Conservation (phyloP, 495 filamentous ascomycete genomes). For the Neurospora tetrasperma region DNA sequence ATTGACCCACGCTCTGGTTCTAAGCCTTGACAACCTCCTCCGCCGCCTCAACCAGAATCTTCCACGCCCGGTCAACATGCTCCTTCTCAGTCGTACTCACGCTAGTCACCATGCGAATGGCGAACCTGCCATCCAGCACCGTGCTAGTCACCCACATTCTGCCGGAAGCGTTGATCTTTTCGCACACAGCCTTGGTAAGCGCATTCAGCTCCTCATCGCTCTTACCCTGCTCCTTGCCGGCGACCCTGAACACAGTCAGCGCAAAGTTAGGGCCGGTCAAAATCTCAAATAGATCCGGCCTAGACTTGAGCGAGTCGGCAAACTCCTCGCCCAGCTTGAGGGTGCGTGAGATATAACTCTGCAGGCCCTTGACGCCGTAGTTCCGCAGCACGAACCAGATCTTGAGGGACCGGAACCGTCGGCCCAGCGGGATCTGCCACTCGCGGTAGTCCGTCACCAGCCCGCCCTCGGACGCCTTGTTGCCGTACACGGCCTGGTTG, state of each 20-base stretch:
- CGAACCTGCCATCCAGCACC: constrained; percentile 63
- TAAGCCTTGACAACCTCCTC: constrained; percentile 39
- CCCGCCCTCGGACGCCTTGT: constrained; percentile 67
- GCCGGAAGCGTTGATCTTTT: constrained; percentile 61
- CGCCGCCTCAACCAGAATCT: constrained; percentile 59
- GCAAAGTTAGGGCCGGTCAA: constrained; percentile 67
- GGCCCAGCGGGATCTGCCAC: constrained; percentile 92
- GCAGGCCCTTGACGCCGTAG: constrained; percentile 74
- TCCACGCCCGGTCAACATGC: constrained; percentile 64
- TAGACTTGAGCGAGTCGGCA: constrained; percentile 39
- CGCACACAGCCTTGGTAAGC: constrained; percentile 69
- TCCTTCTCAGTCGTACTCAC: constrained; percentile 59
- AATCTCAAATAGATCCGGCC: constrained; percentile 69
- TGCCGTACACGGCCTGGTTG: constrained; percentile 67
- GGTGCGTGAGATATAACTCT: constrained; percentile 56
- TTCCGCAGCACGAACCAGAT: constrained; percentile 93
- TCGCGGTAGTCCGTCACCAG: constrained; percentile 94
- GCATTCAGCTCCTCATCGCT: constrained; percentile 46
- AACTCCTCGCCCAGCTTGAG: constrained; percentile 63
- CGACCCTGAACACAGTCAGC: constrained; percentile 65
- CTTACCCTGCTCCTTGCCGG: constrained; percentile 18
- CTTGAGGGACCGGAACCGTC: constrained; percentile 86
- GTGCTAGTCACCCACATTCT: constrained; percentile 80
- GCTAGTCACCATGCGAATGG: constrained; percentile 68
- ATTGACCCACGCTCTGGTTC: not conserved